Base-by-base conservation (phyloP, 1,284 basidiomycete species). In the Cryptococcus sp. region DNA sequence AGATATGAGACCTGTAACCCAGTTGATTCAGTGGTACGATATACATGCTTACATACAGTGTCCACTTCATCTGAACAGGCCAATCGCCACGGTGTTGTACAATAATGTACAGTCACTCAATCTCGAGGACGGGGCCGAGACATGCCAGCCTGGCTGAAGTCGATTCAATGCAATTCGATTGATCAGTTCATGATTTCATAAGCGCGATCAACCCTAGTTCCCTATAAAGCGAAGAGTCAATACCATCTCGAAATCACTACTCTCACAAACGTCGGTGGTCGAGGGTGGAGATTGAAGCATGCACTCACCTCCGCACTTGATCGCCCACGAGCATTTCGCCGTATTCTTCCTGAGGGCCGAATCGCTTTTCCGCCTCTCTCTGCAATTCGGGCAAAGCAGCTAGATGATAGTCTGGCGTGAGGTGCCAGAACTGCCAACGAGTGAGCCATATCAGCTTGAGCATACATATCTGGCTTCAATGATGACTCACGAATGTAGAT, bases 121-220 rank as follows among this genome's bases (percentile, higher is more conserved):
- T 35, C 5, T 35, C 30, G 30, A 35, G 8, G 13, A 2, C 8
- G 30, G 30, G 30, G 30, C 45, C 39, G 47, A 42, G 30, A 49
- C 53, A 38, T n/a, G 20, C n/a, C 45, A 39, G 47, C 38, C 40
- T 20, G 1, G 25, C 25, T 30, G 19, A n/a, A 48, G 20, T 19
- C 39, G n/a, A 23, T n/a, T 17, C 47, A 45, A 8, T 40, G 48
- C 35, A 7, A 6, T n/a, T 5, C 20, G 2, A 22, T n/a, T 27
- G 2, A 22, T n/a, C 3, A 47, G 1, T 8, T 35, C 23, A 62
- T 42, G 61, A 57, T 5, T 83, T 82, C 86, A 91, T 87, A 20
- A 92, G 81, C 6, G 88, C 88, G 60, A 93, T 92, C 63, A 92
- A 85, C 55, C 85, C 87, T 61, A 93, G 78, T 78, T 92, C 91